Evolutionary conservation across 768 basidiomycete species (phyloP).

Genomic region (Mycena floridula): DNA sequence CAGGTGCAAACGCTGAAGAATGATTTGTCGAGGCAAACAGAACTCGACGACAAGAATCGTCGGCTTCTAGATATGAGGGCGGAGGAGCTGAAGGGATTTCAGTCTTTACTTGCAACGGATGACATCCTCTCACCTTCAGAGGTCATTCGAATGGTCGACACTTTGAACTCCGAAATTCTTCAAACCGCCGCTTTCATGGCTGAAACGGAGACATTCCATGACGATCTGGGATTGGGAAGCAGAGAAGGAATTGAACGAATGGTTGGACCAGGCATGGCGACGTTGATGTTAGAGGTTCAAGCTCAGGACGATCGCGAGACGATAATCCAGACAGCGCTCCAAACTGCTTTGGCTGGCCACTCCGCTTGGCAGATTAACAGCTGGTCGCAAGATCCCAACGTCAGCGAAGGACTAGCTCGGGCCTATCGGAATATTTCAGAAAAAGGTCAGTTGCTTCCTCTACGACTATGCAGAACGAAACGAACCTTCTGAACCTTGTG

Average conservation of each 20-base stretch:
- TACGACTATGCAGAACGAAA: too few species aligned
- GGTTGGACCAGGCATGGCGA: neutral
- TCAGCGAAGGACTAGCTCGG: neutral
- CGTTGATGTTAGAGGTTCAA: neutral
- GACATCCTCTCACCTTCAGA: neutral
- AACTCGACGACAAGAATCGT: too few species aligned
- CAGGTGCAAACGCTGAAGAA: too few species aligned
- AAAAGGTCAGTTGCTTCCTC: neutral
- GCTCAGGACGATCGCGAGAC: neutral
- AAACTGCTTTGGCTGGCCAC: neutral
- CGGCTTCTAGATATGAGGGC: neutral
- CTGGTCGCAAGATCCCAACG: neutral
- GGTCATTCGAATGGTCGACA: neutral
- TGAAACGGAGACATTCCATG: neutral
- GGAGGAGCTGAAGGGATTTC: neutral
- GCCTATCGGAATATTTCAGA: neutral
- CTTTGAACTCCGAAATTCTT: neutral
- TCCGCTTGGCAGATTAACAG: neutral
- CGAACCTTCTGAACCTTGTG: too few species aligned
- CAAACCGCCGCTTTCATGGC: neutral
- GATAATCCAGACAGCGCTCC: neutral
- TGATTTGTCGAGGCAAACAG: too few species aligned
- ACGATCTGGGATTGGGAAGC: neutral
- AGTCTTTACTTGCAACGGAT: neutral
- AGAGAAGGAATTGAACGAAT: neutral